Evolutionary conservation across 805 yeast species (phyloP).

Genomic region (Blastobotrys terrestris): DNA sequence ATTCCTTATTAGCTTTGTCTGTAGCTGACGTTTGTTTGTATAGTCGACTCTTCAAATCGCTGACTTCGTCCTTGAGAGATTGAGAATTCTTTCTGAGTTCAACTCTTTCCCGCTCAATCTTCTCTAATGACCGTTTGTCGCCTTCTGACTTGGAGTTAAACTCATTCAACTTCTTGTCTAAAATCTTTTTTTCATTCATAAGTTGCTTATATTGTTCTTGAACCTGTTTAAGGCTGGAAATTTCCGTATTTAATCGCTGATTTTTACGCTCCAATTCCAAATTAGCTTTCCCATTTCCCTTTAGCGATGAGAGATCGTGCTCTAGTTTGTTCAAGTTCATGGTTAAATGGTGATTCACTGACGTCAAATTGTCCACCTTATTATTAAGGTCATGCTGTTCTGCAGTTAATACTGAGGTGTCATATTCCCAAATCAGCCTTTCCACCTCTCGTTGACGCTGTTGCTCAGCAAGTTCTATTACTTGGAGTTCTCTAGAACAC

Average conservation of each 20-base stretch:
- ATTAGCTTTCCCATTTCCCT: background rate
- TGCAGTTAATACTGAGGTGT: background rate
- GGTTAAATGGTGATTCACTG: background rate
- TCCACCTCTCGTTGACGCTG: slow-evolving; percentile 1
- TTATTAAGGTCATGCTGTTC: background rate
- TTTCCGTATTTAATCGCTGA: slow-evolving; percentile 1
- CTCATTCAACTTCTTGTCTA: slow-evolving; percentile 7
- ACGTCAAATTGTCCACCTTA: background rate
- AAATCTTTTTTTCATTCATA: background rate
- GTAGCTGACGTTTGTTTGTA: slow-evolving; percentile 5
- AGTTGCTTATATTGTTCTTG: background rate
- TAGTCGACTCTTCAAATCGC: slow-evolving; percentile 11
- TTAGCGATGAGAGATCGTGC: background rate
- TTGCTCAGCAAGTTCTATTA: background rate
- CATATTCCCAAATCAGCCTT: background rate
- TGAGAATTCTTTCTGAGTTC: slow-evolving; percentile 8
- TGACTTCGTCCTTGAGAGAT: slow-evolving; percentile 9
- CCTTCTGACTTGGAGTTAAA: slow-evolving; percentile 8
- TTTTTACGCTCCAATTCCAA: slow-evolving; percentile 5
- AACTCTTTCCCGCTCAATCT: slow-evolving; percentile 8
- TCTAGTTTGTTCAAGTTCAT: background rate
- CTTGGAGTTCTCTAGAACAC: background rate
- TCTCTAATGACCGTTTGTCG: slow-evolving; percentile 3
- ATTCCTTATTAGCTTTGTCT: slow-evolving; percentile 12
- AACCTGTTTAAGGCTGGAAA: background rate